A percentile compares a stretch with the other conserved stretches of the same genome.
Conservation (phyloP, 1,284 basidiomycete species). For the Athelia sp. region DNA sequence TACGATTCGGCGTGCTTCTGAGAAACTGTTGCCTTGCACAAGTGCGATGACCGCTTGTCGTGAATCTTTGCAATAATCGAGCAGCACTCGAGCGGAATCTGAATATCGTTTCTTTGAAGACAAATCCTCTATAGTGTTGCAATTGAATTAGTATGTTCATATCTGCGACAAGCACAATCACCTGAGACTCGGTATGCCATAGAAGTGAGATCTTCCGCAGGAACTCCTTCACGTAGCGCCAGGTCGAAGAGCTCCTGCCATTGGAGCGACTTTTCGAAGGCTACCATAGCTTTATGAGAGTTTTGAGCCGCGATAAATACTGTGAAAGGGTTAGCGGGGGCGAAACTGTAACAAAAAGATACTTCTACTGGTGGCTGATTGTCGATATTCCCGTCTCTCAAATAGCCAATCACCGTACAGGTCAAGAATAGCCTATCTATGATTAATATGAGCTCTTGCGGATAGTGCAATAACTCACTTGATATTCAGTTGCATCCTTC, state of each 20-base stretch:
- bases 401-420: conserved; percentile 88
- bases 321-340: conserved; percentile 23
- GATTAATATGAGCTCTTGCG: too few species aligned
- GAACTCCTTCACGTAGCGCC: conserved; percentile 42
- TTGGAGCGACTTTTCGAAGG: conserved; percentile 80
- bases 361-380: conserved; percentile 71
- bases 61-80: conserved; percentile 83
- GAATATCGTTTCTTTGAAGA: conserved; percentile 70
- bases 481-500: conserved; percentile 56
- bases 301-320: conserved; percentile 71
- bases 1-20: conserved; percentile 85
- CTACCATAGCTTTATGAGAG: conserved; percentile 71
- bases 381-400: conserved; percentile 77
- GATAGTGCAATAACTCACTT: conserved; percentile 35
- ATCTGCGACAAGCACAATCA: conserved; percentile 26
- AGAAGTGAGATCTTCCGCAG: conserved; percentile 50
- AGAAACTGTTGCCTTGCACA: conserved; percentile 77
- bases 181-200: conserved; percentile 76
- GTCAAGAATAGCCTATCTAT: conserved; percentile 52
- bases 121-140: conserved; percentile 68
- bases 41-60: conserved; percentile 76
- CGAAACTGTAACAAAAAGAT: not conserved
- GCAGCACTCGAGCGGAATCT: conserved; percentile 81
- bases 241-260: conserved; percentile 93
- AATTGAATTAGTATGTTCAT: not conserved